Base-by-base conservation (phyloP, 2,329 filamentous ascomycete species). In the Xylaria sp. region DNA sequence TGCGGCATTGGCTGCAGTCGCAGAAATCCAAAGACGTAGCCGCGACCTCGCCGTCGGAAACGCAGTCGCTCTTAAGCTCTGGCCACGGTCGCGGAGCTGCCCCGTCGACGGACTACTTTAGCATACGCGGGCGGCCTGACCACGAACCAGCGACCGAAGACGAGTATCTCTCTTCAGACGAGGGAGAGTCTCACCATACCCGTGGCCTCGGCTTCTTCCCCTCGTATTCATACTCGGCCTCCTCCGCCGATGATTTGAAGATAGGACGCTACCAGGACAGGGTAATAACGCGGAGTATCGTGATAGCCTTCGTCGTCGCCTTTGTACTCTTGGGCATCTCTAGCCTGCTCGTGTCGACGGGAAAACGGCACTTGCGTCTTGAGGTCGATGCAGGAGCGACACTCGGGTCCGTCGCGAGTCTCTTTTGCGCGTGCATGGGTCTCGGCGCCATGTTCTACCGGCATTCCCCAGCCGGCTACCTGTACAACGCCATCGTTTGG, bases 361-460 rank as follows among this genome's bases (percentile, higher is more conserved):
- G 92, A 8, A 85, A 87, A 55, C 90, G 89, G 76, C 91, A 87
- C 77, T 84, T 91, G 71, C 84, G 86, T 4, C 84, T 89, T n/a
- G 89, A 93, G 77, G 92, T 95, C 3, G 91, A 94, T 74, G 88
- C 87, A 0, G 92, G 90, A 8, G 90, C 92, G 1, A 84, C 92
- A 0, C 83, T 93, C 48, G 92, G 91, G 9, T 89, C 91, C 17
- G 84, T 92, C 36, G 83, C 87, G 34, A 92, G 90, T 70, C 77
- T 94, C 48, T 84, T 89, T 68, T 89, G 89, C 73, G 88, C 88
- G 0, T 87, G 89, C 55, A 82, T 86, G 12, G 91, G 85, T 0
- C 82, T 93, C 6, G 88, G 85, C 39, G 84, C 86, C 76, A 85
- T 87, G 70, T 77, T 90, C 12, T 85, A 86, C 59, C 83, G 88